These are phyloP conservation scores for Coniferiporia sulphurascens DNA, from an alignment of 1,284 basidiomycete genomes.

Conservation along the genomic window DNA sequence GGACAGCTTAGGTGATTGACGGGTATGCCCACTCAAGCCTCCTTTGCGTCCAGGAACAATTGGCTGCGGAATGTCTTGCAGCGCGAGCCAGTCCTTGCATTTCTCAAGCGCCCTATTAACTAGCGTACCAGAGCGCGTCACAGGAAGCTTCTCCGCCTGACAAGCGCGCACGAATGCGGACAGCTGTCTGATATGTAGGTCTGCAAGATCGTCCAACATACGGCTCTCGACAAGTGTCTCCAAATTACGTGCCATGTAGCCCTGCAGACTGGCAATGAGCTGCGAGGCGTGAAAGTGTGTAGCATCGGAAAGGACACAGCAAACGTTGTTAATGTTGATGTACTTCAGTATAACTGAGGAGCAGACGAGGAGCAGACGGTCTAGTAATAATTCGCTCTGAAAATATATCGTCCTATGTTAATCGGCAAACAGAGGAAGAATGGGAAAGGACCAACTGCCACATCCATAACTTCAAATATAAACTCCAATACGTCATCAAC, in stretches of 20 bases:
- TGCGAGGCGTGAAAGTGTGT: conserved; percentile 71
- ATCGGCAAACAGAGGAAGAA: neutral
- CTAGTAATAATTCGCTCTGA: conserved; percentile 86
- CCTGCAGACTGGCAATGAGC: conserved; percentile 72
- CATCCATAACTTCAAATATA: conserved; percentile 82
- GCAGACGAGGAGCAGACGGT: conserved; percentile 81
- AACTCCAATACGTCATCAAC: conserved; percentile 83
- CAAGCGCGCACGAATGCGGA: conserved; percentile 52
- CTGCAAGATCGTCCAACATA: conserved; percentile 74
- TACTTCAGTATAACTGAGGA: conserved; percentile 70
- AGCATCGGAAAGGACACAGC: conserved; percentile 80
- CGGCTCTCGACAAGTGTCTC: conserved; percentile 84
- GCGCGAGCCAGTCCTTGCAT: conserved; percentile 72
- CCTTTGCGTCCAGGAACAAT: conserved; percentile 38
- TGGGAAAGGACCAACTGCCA: conserved; percentile 55
- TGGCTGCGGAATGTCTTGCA: conserved; percentile 76
- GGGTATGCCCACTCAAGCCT: conserved; percentile 30
- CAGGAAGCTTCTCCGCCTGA: conserved; percentile 66
- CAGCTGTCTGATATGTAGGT: conserved; percentile 66
- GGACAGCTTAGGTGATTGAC: conserved; percentile 42
- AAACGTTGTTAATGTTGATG: conserved; percentile 75
- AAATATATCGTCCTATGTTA: neutral
- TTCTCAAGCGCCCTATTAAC: conserved; percentile 58
- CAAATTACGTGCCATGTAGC: conserved; percentile 80
- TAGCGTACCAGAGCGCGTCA: conserved; percentile 56